Evolutionary conservation across 352 stramenopile species (phyloP).

Genomic region (Phytophthora niederhauseri): DNA sequence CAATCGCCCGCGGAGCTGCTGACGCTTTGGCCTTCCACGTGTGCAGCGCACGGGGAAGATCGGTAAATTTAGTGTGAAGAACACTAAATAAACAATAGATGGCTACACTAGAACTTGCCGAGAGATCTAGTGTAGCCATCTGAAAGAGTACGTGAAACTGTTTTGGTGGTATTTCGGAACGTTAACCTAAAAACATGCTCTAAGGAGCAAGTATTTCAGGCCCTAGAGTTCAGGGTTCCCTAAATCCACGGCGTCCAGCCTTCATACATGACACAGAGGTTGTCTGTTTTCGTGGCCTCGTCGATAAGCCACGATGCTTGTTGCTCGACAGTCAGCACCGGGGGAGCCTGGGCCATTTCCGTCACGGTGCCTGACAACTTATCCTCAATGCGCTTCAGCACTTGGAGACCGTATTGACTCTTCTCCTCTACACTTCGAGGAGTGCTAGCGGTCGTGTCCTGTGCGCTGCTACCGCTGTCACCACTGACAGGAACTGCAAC

Average conservation of each 20-base stretch:
- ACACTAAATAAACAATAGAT: no score
- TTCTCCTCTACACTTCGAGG: conserved; percentile 26
- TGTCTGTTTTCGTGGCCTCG: conserved; percentile 79
- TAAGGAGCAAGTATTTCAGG: no score
- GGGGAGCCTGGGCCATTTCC: conserved; percentile 34
- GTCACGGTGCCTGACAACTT: conserved; percentile 68
- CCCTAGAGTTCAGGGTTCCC: background rate
- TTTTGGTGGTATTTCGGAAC: no score
- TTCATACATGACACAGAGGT: conserved; percentile 91
- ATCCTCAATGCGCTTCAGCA: conserved; percentile 75
- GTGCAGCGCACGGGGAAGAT: conserved; percentile 14
- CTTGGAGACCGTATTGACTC: conserved; percentile 68
- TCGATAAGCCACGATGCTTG: conserved; percentile 85
- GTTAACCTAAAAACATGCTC: no score
- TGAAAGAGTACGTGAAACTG: no score
- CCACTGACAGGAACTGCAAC: conserved; percentile 16
- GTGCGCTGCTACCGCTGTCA: conserved; percentile 17
- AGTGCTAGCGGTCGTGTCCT: conserved; percentile 7
- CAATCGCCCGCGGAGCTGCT: conserved; percentile 4
- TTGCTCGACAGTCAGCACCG: conserved; percentile 64
- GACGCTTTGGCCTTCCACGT: conserved; percentile 36
- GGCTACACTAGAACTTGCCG: background rate
- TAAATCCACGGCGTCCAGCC: conserved; percentile 91
- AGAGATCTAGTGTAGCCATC: background rate
- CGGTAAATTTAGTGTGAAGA: background rate